These are phyloP conservation scores for Kuraishia capsulata DNA, from an alignment of 805 yeast species.

Conservation along the genomic window DNA sequence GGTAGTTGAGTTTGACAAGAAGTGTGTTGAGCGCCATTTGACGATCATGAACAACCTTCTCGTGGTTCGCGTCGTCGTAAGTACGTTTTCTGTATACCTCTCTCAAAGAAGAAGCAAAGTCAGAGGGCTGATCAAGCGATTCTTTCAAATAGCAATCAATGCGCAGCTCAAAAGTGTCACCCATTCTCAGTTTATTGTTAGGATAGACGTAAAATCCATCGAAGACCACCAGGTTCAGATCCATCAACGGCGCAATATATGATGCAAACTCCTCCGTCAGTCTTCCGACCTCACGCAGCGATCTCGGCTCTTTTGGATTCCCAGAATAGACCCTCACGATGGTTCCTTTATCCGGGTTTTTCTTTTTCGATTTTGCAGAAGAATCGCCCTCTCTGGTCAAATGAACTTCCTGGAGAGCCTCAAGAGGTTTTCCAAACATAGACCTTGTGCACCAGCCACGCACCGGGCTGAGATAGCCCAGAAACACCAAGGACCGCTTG, in stretches of 20 bases:
- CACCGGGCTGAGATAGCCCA: too few relatives aligned
- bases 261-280: not conserved
- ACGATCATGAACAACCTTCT: constrained; percentile 12
- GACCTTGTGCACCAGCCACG: not conserved
- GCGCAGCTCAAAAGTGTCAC: not conserved
- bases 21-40: constrained; percentile 47
- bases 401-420: not conserved
- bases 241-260: not conserved
- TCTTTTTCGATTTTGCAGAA: not conserved
- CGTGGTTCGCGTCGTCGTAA: not conserved
- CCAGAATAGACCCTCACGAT: not conserved
- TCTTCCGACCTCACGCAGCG: not conserved
- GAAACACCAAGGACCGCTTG: too few relatives aligned
- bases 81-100: too few relatives aligned
- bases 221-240: not conserved
- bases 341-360: not conserved
- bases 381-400: not conserved
- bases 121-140: not conserved
- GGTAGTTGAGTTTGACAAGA: constrained; percentile 40
- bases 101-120: not conserved
- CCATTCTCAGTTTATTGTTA: not conserved
- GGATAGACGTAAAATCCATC: not conserved
- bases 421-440: not conserved
- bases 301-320: not conserved
- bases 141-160: not conserved